Base-by-base conservation (phyloP, 2,329 filamentous ascomycete species). In the Penicillium sp. region DNA sequence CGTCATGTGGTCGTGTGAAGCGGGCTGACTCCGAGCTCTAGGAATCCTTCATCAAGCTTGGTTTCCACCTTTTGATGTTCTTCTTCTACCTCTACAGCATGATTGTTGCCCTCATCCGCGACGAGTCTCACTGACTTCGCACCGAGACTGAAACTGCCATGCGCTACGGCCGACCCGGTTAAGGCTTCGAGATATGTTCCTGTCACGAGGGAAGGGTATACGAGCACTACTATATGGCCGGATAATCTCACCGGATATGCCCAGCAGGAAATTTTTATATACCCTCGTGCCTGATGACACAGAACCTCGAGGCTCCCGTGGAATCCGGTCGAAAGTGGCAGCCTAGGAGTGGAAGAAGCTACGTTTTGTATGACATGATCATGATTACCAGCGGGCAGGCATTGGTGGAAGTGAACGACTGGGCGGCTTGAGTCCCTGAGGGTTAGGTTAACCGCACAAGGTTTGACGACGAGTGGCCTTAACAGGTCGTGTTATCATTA, bases 41-140 rank as follows among this genome's bases (percentile, higher is more conserved):
- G 93, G 95, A 99, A 88, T 98, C 95, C 0, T 99, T 99, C 80
- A 90, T 95, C 84, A 99, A 99, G 84, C 91, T 99, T 48, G 95
- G 94, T 60, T 99, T 99, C 86, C 95, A 99, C 81, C 85, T 99
- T 64, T 80, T 99, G 82, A 97, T 99, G 93, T 99, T 99, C 88
- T 99, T 99, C 89, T 99, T 98, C 88, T 99, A 99, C 83, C 90
- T 99, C 61, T 97, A 97, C 87, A 96, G 91, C 89, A 96, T 95
- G 91, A 95, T 95, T 71, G 94, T 97, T 67, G 94, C 95, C 69
- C 86, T 99, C 66, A 99, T 99, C 84, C 90, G 91, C 75, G 95
- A 98, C 80, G 95, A 99, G 83, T 88, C 91, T 64, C 87, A 93
- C 81, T 96, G 90, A 89, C 70, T 79, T 67, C 72, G 73, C 62